These are phyloP conservation scores for Gyromitra esculenta DNA, from an alignment of 2,329 filamentous ascomycete genomes.

Conservation along the genomic window DNA sequence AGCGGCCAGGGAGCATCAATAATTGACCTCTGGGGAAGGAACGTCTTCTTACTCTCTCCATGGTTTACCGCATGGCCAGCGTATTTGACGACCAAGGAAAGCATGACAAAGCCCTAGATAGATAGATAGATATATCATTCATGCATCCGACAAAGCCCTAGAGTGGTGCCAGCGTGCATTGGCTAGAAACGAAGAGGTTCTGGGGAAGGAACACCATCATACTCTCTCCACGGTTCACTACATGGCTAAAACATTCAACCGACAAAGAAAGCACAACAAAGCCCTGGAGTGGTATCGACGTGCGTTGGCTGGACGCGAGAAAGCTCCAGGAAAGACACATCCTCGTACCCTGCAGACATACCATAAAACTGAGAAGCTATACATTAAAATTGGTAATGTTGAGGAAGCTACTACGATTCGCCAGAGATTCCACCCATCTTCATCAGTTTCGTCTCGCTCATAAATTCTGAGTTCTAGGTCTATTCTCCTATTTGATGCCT, in stretches of 20 bases:
- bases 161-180: neutral
- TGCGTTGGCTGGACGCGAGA: neutral
- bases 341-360: neutral
- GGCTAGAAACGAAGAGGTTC: neutral
- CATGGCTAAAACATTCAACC: neutral
- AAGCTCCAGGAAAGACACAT: conserved; percentile 17
- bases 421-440: neutral
- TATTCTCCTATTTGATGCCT: neutral
- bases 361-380: neutral
- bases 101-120: neutral
- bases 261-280: neutral
- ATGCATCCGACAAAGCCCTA: neutral
- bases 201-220: conserved; percentile 8
- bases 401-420: conserved; percentile 5
- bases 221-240: neutral
- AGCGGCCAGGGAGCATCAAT: neutral
- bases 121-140: too few species aligned
- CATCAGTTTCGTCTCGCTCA: neutral
- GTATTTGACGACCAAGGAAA: neutral
- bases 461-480: neutral
- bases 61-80: neutral
- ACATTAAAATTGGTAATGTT: neutral
- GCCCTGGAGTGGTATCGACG: conserved; percentile 2
- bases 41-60: neutral
- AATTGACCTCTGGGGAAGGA: neutral